A percentile compares a stretch with the other conserved stretches of the same genome.
phyloP scores from a whole-genome alignment of 1,139 yeast genomes.

The Diutina rugosa region DNA sequence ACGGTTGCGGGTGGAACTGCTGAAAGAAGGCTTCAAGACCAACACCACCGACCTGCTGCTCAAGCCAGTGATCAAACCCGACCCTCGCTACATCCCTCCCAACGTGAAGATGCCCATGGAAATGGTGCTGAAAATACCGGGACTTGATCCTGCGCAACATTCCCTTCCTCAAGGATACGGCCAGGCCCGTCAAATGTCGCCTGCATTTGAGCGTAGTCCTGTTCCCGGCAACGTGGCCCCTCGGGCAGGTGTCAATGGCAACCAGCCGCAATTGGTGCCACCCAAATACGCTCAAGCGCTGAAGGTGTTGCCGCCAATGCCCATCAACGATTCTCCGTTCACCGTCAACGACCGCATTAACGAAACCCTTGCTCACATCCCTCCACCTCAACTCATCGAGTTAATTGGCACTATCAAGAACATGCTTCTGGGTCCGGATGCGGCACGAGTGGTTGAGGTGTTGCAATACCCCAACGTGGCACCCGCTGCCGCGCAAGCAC shows the following conservation, averaged over 20 bases:
- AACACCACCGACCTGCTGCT: constrained; percentile 8
- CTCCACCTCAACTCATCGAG: constrained; percentile 60
- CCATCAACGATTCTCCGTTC: constrained; percentile 22
- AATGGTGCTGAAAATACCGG: background rate
- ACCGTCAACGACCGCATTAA: constrained; percentile 38
- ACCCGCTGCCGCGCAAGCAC: constrained; percentile 56
- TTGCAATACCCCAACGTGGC: constrained; percentile 48
- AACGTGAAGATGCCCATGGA: constrained; percentile 1
- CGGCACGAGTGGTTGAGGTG: constrained; percentile 36
- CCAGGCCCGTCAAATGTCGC: background rate
- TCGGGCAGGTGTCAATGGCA: constrained; percentile 8
- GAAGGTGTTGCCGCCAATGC: constrained; percentile 16
- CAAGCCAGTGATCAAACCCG: background rate
- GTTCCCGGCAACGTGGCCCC: background rate
- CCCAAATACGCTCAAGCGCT: constrained; percentile 31
- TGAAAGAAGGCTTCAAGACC: constrained; percentile 45
- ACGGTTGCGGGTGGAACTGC: constrained; percentile 41
- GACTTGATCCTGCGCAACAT: background rate
- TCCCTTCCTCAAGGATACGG: background rate
- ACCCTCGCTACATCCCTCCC: background rate
- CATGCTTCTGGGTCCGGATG: constrained; percentile 34
- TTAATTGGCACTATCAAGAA: constrained; percentile 51
- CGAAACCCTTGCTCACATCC: constrained; percentile 44
- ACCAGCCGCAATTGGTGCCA: constrained; percentile 4
- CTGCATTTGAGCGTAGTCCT: background rate